Percentiles rank a stretch among this genome's conserved stretches.
phyloP scores from a whole-genome alignment of 441 rosid genomes.

The Erodium moschatum region DNA sequence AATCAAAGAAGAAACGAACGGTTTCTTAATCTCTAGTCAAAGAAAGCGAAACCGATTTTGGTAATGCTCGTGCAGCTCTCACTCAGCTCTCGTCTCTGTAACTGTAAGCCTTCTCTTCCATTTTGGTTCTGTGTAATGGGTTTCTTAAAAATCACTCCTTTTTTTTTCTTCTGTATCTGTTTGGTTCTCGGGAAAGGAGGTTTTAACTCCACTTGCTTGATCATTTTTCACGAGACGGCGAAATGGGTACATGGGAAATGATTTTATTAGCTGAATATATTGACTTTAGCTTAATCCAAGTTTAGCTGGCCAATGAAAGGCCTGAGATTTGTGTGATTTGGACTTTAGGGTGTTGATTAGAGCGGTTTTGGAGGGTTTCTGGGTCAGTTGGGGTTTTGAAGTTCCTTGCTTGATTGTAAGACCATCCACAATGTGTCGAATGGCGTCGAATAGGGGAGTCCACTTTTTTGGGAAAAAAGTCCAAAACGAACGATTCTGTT shows the following conservation, averaged over 20 bases:
- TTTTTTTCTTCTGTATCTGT: background rate
- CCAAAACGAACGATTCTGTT: too few relatives aligned
- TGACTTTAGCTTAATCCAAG: background rate
- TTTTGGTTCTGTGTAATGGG: background rate
- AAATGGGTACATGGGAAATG: constrained; percentile 1
- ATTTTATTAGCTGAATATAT: background rate
- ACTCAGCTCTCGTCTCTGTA: constrained; percentile 3
- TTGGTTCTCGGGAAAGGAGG: background rate
- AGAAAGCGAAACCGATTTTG: constrained; percentile 28
- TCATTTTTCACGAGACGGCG: background rate
- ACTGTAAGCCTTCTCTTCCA: background rate
- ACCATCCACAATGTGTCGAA: too few relatives aligned
- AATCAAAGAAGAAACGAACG: constrained; percentile 12
- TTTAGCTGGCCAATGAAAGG: constrained; percentile 1
- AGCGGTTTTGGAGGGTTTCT: background rate
- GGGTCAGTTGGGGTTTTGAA: constrained; percentile 4
- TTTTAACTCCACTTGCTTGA: background rate
- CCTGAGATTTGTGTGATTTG: background rate
- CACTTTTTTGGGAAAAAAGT: too few relatives aligned
- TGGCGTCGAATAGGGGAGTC: too few relatives aligned
- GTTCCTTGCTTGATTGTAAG: background rate
- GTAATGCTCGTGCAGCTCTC: background rate
- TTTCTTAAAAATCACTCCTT: background rate
- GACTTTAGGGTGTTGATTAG: background rate
- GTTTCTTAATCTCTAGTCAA: constrained; percentile 23